A percentile compares a stretch with the other conserved stretches of the same genome.
phyloP scores from a whole-genome alignment of 257 asterid genomes.

The Nicotiana tomentosiformis region DNA sequence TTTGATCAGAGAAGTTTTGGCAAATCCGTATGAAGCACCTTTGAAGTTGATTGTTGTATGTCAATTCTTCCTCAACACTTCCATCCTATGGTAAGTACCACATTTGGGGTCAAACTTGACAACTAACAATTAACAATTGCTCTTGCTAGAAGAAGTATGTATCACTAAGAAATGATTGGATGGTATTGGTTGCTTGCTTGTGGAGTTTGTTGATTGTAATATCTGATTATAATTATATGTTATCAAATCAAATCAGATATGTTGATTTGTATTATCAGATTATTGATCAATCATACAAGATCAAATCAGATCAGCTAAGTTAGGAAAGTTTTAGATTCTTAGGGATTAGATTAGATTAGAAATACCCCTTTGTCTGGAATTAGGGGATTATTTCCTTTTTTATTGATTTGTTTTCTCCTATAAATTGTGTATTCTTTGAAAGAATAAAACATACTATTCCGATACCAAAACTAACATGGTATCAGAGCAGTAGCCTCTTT shows the following conservation, averaged over 20 bases:
- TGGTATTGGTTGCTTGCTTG: neutral
- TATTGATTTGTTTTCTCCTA: neutral
- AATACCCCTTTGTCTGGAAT: neutral
- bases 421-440: neutral
- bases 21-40: neutral
- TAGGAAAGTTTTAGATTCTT: neutral
- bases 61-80: neutral
- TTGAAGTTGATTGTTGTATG: neutral
- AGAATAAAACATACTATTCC: neutral
- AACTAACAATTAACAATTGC: neutral
- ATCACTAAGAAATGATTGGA: neutral
- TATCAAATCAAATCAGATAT: neutral
- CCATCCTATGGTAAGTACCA: neutral
- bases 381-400: neutral
- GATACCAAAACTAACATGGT: neutral
- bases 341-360: neutral
- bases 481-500: neutral
- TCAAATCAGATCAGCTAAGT: neutral
- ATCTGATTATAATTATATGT: neutral
- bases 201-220: neutral
- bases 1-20: no score
- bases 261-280: neutral
- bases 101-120: neutral
- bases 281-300: neutral
- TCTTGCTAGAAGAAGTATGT: neutral